phyloP scores from a whole-genome alignment of 306 rosid genomes.

The Lupinus albus region DNA sequence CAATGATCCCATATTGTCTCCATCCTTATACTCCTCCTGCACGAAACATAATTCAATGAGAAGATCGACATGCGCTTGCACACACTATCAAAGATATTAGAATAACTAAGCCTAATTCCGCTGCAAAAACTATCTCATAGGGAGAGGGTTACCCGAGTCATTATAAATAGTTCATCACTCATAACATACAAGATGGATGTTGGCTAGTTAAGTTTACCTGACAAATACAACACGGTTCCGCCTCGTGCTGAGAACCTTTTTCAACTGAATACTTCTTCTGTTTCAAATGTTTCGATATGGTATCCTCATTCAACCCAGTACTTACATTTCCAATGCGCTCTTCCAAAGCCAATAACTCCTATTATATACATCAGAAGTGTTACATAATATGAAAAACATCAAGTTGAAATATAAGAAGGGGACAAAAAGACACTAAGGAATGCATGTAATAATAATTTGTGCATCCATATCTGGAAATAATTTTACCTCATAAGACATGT shows the following conservation, averaged over 20 bases:
- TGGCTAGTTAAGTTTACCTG: conserved; percentile 61
- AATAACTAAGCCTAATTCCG: too few relatives aligned
- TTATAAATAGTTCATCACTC: too few relatives aligned
- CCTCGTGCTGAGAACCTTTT: conserved; percentile 50
- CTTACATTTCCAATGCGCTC: conserved; percentile 95
- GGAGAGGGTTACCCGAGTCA: too few relatives aligned
- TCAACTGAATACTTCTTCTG: conserved; percentile 54
- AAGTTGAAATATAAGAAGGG: neutral
- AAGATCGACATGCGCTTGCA: neutral
- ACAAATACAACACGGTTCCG: conserved; percentile 92
- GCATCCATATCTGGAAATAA: conserved; percentile 14
- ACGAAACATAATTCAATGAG: conserved; percentile 25
- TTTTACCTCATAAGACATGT: conserved; percentile 97
- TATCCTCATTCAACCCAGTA: conserved; percentile 87
- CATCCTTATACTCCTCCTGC: conserved; percentile 81
- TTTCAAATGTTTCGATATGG: conserved; percentile 56
- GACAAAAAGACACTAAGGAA: neutral
- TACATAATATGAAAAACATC: conserved; percentile 10
- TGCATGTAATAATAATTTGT: neutral
- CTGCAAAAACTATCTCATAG: too few relatives aligned
- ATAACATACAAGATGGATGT: neutral
- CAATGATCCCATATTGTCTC: conserved; percentile 68
- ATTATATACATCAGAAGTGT: conserved; percentile 11
- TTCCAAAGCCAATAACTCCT: conserved; percentile 94
- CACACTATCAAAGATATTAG: neutral